A percentile compares a stretch with the other conserved stretches of the same genome.
phyloP scores from a whole-genome alignment of 768 basidiomycete genomes.

The Collybia mongolica region DNA sequence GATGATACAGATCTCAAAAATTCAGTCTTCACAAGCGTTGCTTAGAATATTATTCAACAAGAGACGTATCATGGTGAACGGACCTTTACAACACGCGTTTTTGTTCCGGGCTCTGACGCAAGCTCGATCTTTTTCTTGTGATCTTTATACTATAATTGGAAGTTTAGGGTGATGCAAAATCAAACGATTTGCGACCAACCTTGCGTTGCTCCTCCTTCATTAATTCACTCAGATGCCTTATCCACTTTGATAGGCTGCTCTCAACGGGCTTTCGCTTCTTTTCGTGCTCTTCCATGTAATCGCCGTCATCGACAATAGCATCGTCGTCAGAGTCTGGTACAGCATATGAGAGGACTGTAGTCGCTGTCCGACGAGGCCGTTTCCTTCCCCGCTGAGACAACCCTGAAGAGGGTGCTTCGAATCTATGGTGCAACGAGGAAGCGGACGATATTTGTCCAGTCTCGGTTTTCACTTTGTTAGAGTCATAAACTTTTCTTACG shows the following conservation, averaged over 20 bases:
- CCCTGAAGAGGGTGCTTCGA: conserved; percentile 18
- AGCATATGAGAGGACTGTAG: conserved; percentile 58
- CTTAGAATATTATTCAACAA: background rate
- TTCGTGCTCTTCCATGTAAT: conserved; percentile 26
- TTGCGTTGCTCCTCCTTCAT: conserved; percentile 69
- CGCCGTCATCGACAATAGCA: conserved; percentile 39
- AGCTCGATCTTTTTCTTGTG: conserved; percentile 57
- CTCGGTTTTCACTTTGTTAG: conserved; percentile 42
- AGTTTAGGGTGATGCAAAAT: background rate
- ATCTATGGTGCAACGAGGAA: conserved; percentile 17
- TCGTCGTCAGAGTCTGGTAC: conserved; percentile 76
- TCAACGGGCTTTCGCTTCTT: conserved; percentile 35
- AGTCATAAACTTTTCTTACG: conserved; percentile 13
- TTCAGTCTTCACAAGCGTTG: conserved; percentile 45
- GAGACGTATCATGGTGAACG: conserved; percentile 8
- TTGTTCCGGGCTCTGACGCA: conserved; percentile 37
- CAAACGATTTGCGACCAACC: conserved; percentile 34
- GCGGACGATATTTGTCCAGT: conserved; percentile 25
- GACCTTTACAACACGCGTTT: conserved; percentile 61
- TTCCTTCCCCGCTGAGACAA: conserved; percentile 35
- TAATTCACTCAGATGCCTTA: conserved; percentile 59
- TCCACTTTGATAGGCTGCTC: conserved; percentile 60
- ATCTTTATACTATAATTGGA: conserved; percentile 52
- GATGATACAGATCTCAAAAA: conserved; percentile 62
- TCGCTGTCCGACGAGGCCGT: conserved; percentile 59